These are phyloP conservation scores for Xylaria sp. DNA, from an alignment of 2,329 filamentous ascomycete species.

Conservation along the genomic window DNA sequence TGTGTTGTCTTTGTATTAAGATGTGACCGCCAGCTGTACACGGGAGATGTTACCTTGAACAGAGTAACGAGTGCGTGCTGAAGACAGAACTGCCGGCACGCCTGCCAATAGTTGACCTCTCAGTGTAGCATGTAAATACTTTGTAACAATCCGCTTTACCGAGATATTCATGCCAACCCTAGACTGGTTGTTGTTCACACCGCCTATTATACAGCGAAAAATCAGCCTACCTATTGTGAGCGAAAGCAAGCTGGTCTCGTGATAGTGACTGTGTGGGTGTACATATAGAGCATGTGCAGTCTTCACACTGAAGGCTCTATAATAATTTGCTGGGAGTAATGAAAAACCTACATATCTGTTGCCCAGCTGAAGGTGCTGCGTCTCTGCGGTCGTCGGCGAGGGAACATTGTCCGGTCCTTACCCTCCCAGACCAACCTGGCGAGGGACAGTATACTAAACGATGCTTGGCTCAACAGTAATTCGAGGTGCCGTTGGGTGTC, in stretches of 20 bases:
- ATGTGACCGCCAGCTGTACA: constrained; percentile 14
- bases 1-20: constrained; percentile 1
- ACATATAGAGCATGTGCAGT: constrained; percentile 10
- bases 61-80: constrained; percentile 1
- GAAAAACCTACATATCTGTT: constrained; percentile 8
- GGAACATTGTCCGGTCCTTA: constrained; percentile 2
- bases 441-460: constrained; percentile 3
- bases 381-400: not conserved
- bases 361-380: not conserved
- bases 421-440: constrained; percentile 12
- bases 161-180: constrained; percentile 23
- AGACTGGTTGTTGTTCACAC: constrained; percentile 14
- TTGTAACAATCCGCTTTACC: constrained; percentile 22
- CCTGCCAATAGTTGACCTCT: constrained; percentile 9
- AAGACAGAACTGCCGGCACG: constrained; percentile 8
- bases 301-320: not conserved
- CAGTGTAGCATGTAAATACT: constrained; percentile 20
- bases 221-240: not conserved
- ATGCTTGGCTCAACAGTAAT: constrained; percentile 11
- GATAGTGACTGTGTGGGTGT: not conserved
- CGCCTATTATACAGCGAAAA: constrained; percentile 13
- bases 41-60: constrained; percentile 19
- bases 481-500: constrained; percentile 14
- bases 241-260: constrained; percentile 2
- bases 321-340: not conserved